A percentile compares a stretch with the other conserved stretches of the same genome.
Evolutionary conservation across 192 early-diverging fungal species (phyloP).

Genomic region (Obelidium mucronatum): DNA sequence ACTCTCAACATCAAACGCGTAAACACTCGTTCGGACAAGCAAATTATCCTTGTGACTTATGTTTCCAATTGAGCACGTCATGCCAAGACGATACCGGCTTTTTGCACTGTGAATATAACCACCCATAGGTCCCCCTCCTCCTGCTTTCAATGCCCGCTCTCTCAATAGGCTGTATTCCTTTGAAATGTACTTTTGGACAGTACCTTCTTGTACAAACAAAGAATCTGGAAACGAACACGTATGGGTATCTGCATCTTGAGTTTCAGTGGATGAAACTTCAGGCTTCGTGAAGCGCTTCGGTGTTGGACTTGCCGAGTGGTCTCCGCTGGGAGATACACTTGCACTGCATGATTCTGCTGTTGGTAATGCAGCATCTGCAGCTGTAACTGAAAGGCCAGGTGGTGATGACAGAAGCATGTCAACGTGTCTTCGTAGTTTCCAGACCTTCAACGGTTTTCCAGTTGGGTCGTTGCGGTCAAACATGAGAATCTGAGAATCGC

Average conservation of each 20-base stretch:
- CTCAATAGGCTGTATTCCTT: constrained; percentile 2
- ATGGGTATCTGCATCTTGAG: constrained; percentile 9
- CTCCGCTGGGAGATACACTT: background rate
- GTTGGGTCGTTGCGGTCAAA: constrained; percentile 2
- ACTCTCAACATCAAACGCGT: background rate
- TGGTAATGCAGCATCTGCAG: background rate
- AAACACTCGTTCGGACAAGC: constrained; percentile 20
- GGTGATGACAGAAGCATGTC: too few relatives aligned
- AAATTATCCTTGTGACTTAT: constrained; percentile 30
- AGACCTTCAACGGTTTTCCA: constrained; percentile 11
- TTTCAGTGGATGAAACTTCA: background rate
- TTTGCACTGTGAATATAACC: constrained; percentile 28
- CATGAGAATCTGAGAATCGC: constrained; percentile 25
- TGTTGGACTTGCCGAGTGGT: background rate
- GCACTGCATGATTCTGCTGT: background rate
- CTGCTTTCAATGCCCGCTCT: constrained; percentile 4
- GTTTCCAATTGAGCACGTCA: constrained; percentile 23
- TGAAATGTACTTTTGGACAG: constrained; percentile 29
- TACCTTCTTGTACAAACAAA: constrained; percentile 31
- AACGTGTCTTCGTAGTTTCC: constrained; percentile 10
- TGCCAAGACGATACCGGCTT: constrained; percentile 18
- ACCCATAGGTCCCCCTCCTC: constrained; percentile 14
- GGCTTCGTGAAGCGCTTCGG: background rate
- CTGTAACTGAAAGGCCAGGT: background rate
- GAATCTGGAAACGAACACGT: constrained; percentile 20